phyloP scores from a whole-genome alignment of 495 filamentous ascomycete species.

The Penicillium arizonense region DNA sequence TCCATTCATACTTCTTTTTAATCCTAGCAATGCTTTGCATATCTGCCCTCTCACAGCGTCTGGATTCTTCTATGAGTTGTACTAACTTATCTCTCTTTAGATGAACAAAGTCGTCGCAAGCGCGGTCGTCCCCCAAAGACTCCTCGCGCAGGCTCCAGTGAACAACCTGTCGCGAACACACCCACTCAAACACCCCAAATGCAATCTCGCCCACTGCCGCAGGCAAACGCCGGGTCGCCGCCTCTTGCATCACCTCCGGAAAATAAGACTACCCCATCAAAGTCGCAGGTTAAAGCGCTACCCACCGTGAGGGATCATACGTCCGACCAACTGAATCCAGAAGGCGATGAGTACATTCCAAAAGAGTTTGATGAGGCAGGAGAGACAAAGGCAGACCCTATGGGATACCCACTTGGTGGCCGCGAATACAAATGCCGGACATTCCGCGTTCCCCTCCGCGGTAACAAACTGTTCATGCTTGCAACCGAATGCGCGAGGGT shows the following conservation, averaged over 20 bases:
- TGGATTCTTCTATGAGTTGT: neutral
- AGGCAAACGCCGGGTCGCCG: slow-evolving; percentile 52
- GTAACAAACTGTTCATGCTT: slow-evolving; percentile 96
- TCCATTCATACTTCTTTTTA: slow-evolving; percentile 1
- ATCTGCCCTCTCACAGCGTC: neutral
- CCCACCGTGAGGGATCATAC: slow-evolving; percentile 97
- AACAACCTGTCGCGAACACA: slow-evolving; percentile 49
- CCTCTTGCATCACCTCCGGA: slow-evolving; percentile 73
- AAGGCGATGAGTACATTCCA: slow-evolving; percentile 94
- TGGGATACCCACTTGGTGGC: slow-evolving; percentile 75
- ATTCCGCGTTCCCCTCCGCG: slow-evolving; percentile 86
- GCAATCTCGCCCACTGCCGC: slow-evolving; percentile 67
- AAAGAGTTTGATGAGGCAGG: slow-evolving; percentile 89
- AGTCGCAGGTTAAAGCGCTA: slow-evolving; percentile 85
- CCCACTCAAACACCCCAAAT: slow-evolving; percentile 76
- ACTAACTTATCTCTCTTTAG: slow-evolving; percentile 31
- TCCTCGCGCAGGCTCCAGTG: slow-evolving; percentile 51
- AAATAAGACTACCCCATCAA: slow-evolving; percentile 78
- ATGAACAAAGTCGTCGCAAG: slow-evolving; percentile 79
- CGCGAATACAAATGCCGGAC: slow-evolving; percentile 92
- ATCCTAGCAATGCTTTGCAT: neutral
- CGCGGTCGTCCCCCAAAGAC: slow-evolving; percentile 79
- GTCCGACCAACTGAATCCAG: slow-evolving; percentile 88
- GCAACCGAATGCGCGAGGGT: slow-evolving; percentile 97
- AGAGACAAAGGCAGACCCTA: slow-evolving; percentile 86